Evolutionary conservation across 2,329 filamentous ascomycete genomes (phyloP), one percentile per base, ranked within the genome.

Genomic region (Cadophora gregata): DNA sequence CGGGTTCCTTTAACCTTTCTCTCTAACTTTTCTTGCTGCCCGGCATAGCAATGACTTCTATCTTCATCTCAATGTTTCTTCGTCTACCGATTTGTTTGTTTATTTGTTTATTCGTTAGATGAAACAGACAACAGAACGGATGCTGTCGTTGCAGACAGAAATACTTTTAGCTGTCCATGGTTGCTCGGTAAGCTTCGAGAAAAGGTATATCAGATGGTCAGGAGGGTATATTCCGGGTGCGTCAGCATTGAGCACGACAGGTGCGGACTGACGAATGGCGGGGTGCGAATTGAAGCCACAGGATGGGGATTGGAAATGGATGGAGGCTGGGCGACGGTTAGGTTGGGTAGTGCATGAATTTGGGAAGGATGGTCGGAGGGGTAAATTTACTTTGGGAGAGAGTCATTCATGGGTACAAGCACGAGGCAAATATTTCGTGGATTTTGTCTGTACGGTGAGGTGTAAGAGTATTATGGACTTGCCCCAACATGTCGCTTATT

Each of bases 141-240:
- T 56, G 7, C n/a, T 19, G 10, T 56, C 50, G 31, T 56, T 31
- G 53, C 19, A 14, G 36, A 36, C 24, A 21, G 29, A 24, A 51
- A 21, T 21, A 47, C 21, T 21, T 21, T 42, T 33, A 33, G 31
- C 10, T 5, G 5, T 33, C 5, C 31, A 10, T 6, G 5, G 31
- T 33, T 33, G 5, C 10, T 33, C 5, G 5, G 31, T 5, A 16
- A 16, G 38, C 12, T 16, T 21, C 8, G 42, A 47, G 14, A 19
- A 27, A 9, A 36, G 29, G 29, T 36, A 36, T 56, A 56, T 33
- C 31, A 33, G 29, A 42, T 58, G 55, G 21, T 58, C 55, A 58
- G 55, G 21, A 38, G 55, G 55, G 55, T 58, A 42, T 58, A 56
- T 56, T 36, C 53, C 53, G 53, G 31, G 53, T 56, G 53, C 53